phyloP scores from a whole-genome alignment of 805 yeast species.

The Kodamaea kaohsiungensis region DNA sequence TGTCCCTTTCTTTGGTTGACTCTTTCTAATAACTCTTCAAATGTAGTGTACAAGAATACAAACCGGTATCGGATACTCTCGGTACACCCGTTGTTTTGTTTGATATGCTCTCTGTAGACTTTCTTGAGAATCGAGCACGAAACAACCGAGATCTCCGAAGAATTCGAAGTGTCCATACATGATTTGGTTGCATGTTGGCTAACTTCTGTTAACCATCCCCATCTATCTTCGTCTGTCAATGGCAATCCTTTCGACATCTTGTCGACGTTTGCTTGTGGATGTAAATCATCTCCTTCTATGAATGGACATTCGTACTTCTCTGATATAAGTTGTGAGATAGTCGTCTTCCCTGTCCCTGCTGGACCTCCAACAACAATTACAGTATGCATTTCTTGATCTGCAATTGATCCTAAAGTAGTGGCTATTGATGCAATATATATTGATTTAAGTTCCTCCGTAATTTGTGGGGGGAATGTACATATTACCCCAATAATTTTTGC shows the following conservation, averaged over 20 bases:
- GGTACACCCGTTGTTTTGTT: conserved; percentile 22
- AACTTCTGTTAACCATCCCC: conserved; percentile 78
- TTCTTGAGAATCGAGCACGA: conserved; percentile 86
- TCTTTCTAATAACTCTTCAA: conserved; percentile 60
- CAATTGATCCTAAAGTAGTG: neutral
- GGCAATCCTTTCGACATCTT: conserved; percentile 87
- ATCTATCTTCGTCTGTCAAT: conserved; percentile 84
- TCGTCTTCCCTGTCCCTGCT: conserved; percentile 93
- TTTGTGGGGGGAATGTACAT: conserved; percentile 3
- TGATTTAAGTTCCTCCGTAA: conserved; percentile 3
- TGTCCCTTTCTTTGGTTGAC: conserved; percentile 70
- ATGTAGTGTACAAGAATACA: conserved; percentile 66
- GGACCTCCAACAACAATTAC: conserved; percentile 87
- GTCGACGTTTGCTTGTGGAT: conserved; percentile 66
- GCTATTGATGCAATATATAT: neutral
- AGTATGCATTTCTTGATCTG: neutral
- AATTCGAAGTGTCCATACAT: conserved; percentile 15
- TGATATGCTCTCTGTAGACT: conserved; percentile 65
- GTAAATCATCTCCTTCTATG: conserved; percentile 85
- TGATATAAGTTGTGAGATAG: conserved; percentile 61
- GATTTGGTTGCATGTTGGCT: conserved; percentile 32
- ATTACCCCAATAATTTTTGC: neutral
- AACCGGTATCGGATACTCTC: conserved; percentile 49
- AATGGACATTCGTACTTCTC: conserved; percentile 50
- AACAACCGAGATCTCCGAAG: conserved; percentile 48